Evolutionary conservation across 257 asterid genomes (phyloP).

Genomic region (Oldenlandia corymbosa): DNA sequence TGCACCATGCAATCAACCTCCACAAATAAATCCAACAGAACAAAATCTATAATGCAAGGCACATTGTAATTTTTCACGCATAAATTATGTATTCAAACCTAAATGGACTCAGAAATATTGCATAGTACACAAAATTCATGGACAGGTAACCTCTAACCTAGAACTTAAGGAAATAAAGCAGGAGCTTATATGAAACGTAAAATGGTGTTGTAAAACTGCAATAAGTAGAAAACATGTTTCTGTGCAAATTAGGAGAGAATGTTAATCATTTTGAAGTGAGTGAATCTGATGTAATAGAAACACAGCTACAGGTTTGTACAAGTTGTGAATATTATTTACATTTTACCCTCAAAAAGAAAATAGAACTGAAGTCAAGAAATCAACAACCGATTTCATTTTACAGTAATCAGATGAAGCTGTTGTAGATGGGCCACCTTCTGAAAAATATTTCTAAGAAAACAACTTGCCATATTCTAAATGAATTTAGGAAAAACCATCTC

Average conservation of each 20-base stretch:
- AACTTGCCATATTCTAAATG: not conserved
- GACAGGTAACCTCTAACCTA: not conserved
- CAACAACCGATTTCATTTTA: not conserved
- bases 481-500: not conserved
- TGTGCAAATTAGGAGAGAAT: too few species aligned
- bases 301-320: too few species aligned
- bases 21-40: not conserved
- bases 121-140: too few species aligned
- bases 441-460: not conserved
- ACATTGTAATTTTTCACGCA: not conserved
- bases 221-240: too few species aligned
- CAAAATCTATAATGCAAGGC: not conserved
- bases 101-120: not conserved
- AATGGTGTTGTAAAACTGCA: too few species aligned
- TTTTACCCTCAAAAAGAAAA: not conserved
- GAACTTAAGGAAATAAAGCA: too few species aligned
- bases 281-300: too few species aligned
- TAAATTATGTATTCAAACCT: not conserved
- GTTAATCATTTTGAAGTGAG: too few species aligned
- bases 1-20: conserved; percentile 31
- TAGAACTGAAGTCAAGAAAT: conserved; percentile 2
- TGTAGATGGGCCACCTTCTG: not conserved
- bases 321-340: too few species aligned
- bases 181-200: too few species aligned
- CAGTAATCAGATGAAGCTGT: not conserved